Percentiles rank a stretch among this genome's conserved stretches.
Evolutionary conservation across 106 monocot species (phyloP).

Genomic region (Narthecium ossifragum): DNA sequence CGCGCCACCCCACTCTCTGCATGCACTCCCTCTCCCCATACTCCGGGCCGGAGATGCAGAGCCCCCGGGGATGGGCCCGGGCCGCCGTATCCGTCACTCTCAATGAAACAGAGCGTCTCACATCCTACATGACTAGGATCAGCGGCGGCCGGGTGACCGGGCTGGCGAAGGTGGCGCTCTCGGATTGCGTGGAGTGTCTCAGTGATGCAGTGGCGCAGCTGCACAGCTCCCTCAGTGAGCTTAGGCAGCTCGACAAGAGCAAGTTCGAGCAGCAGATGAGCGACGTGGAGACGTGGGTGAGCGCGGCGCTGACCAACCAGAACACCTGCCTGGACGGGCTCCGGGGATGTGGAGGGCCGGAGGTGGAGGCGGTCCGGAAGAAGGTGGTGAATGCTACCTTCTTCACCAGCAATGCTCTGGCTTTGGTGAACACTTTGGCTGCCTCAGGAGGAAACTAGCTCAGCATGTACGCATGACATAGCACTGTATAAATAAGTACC

Average conservation of each 20-base stretch:
- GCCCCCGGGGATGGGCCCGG: not conserved
- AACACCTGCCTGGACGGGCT: slow-evolving; percentile 15
- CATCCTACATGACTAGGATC: not conserved
- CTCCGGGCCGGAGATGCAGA: not conserved
- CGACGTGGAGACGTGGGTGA: slow-evolving; percentile 24
- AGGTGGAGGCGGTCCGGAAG: not conserved
- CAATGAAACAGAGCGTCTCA: not conserved
- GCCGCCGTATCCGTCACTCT: slow-evolving; percentile 7
- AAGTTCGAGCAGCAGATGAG: slow-evolving; percentile 11
- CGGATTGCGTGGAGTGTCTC: slow-evolving; percentile 18
- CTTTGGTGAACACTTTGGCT: slow-evolving; percentile 13
- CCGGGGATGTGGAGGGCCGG: not conserved
- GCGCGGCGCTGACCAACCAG: slow-evolving; percentile 18
- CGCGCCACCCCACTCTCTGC: slow-evolving; percentile 6
- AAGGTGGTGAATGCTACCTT: slow-evolving; percentile 13
- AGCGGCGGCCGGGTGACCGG: not conserved
- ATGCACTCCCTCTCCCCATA: slow-evolving; percentile 1
- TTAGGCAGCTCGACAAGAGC: not conserved
- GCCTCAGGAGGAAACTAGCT: slow-evolving; percentile 3
- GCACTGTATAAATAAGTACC: no score
- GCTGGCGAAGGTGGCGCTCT: not conserved
- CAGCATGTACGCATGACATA: no score
- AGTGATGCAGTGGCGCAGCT: slow-evolving; percentile 10
- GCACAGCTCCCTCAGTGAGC: slow-evolving; percentile 1
- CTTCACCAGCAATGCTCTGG: slow-evolving; percentile 17